These are phyloP conservation scores for Wickerhamia fluorescens DNA, from an alignment of 805 yeast genomes.

Conservation along the genomic window DNA sequence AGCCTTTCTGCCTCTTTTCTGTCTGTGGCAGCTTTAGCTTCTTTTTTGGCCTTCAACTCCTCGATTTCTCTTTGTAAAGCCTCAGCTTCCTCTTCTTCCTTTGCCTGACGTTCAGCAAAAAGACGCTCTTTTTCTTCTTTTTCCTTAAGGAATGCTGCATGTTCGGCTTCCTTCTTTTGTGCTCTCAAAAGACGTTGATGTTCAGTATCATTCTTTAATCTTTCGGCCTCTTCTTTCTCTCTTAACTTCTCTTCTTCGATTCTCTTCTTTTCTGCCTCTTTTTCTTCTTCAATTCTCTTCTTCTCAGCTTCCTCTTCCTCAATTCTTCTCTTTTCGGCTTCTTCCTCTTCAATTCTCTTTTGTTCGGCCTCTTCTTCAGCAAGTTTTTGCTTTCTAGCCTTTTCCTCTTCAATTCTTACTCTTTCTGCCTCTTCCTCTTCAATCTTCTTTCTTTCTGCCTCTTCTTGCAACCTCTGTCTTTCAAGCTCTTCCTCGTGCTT, in stretches of 20 bases:
- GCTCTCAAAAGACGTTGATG: conserved; percentile 19
- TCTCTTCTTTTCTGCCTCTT: conserved; percentile 2
- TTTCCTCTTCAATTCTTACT: conserved; percentile 9
- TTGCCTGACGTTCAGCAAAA: conserved; percentile 17
- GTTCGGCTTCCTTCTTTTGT: conserved; percentile 20
- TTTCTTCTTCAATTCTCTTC: conserved; percentile 6
- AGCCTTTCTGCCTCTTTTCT: conserved; percentile 21
- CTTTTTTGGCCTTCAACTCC: conserved; percentile 19
- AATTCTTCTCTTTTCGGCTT: conserved; percentile 5
- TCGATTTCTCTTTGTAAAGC: conserved; percentile 25
- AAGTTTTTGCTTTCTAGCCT: conserved; percentile 17
- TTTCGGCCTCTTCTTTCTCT: conserved; percentile 8
- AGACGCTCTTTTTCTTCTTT: conserved; percentile 20
- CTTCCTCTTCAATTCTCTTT: conserved; percentile 8
- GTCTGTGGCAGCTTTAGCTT: conserved; percentile 16
- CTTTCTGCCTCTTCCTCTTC: conserved; percentile 22
- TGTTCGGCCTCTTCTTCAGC: conserved; percentile 10
- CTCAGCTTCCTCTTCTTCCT: conserved; percentile 19
- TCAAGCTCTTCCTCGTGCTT: conserved; percentile 11
- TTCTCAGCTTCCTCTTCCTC: conserved; percentile 13
- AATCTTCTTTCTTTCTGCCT: conserved; percentile 9
- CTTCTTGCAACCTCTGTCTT: conserved; percentile 8
- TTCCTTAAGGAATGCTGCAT: conserved; percentile 16
- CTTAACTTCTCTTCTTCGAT: too few relatives aligned
- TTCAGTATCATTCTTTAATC: conserved; percentile 17